phyloP scores from a whole-genome alignment of 345 rosid genomes.

The Pistacia atlantica region DNA sequence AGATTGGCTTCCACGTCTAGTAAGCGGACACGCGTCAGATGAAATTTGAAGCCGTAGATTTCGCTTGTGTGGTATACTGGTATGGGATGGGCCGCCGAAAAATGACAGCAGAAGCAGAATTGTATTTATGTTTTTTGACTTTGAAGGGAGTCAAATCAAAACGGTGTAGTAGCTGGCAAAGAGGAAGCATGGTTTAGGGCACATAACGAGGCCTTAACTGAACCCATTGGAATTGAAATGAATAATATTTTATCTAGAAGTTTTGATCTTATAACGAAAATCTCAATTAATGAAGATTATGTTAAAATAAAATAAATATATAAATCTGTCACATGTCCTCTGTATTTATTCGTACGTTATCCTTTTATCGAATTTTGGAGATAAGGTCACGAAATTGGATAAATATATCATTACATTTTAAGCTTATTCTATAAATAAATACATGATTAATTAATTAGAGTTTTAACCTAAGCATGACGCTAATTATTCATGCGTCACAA shows the following conservation, averaged over 20 bases:
- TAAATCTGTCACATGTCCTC: no score
- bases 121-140: slow-evolving; percentile 21
- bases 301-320: no score
- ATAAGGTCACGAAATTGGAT: no score
- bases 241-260: not conserved
- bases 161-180: slow-evolving; percentile 12
- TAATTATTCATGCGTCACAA: no score
- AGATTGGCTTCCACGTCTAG: slow-evolving; percentile 19
- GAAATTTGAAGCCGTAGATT: not conserved
- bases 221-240: not conserved
- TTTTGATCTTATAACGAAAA: no score
- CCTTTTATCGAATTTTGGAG: no score
- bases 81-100: slow-evolving; percentile 5
- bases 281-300: no score
- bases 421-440: no score
- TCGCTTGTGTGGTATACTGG: not conserved
- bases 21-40: not conserved
- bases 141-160: slow-evolving; percentile 24
- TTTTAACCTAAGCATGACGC: no score
- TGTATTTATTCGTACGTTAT: no score
- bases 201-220: not conserved
- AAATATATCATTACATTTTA: no score
- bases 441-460: no score
- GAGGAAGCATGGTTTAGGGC: slow-evolving; percentile 38
- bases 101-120: not conserved